Evolutionary conservation across 2,329 filamentous ascomycete genomes (phyloP), one percentile per base, ranked within the genome.

Genomic region (Fusarium oligoseptatum): DNA sequence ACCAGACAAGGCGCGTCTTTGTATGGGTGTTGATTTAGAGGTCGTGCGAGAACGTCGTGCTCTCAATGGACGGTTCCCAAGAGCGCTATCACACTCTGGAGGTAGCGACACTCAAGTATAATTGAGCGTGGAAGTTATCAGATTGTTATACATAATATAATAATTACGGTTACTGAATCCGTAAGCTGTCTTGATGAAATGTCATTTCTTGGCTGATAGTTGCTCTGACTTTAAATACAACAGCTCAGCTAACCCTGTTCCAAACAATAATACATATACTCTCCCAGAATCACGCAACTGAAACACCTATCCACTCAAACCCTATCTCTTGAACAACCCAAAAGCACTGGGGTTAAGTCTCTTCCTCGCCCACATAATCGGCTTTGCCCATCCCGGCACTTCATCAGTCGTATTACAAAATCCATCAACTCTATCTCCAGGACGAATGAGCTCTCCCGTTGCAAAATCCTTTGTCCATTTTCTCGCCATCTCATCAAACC

Each of bases 361-460:
- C 50, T 55, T 55, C 50, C 50, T 55, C 7, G 11, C 17, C 50
- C 50, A 55, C 50, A 55, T 55, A 32, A 55, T 20, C 11, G 50
- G 50, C 50, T 55, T 34, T 2, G 50, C n/a, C 50, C 50, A 55
- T 3, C 27, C 50, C 7, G 27, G 50, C 6, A 55, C 50, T 8
- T 11, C 15, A 32, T 34, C 27, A 14, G 27, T 55, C 17, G 50
- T 20, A 20, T 55, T 55, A 4, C 50, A 55, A 8, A 32, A 55
- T 2, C 50, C 50, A 55, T 55, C 50, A 55, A 32, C 20, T 20
- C 50, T 55, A 14, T 55, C 50, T 4, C 50, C 50, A 34, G 50
- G 50, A 9, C 50, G 27, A 32, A 55, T 9, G 12, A 55, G 50
- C 6, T 55, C 27, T 2, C 50, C 27, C 2, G 17, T 34, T 32